A percentile compares a stretch with the other conserved stretches of the same genome.
Evolutionary conservation across 768 basidiomycete genomes (phyloP).

Genomic region (Cubamyces sp.): DNA sequence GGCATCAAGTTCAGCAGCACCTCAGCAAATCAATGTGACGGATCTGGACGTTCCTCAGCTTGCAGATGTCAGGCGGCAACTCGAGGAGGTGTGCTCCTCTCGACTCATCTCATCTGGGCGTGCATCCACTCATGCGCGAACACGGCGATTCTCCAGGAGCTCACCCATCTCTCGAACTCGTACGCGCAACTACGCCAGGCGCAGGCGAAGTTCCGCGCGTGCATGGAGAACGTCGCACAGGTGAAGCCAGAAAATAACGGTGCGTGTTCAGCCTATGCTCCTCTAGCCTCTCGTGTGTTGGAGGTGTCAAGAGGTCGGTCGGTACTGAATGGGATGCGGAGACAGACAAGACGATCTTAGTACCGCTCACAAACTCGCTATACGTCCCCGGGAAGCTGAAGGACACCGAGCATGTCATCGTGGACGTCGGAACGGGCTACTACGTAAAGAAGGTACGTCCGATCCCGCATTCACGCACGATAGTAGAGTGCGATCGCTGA

Average conservation of each 20-base stretch:
- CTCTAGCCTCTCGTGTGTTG: neutral
- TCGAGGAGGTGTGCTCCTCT: conserved; percentile 76
- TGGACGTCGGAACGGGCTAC: conserved; percentile 97
- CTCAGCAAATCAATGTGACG: conserved; percentile 75
- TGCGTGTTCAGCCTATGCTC: conserved; percentile 29
- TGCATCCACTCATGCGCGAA: neutral
- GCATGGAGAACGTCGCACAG: conserved; percentile 79
- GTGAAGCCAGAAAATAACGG: conserved; percentile 72
- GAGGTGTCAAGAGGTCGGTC: neutral
- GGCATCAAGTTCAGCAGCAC: conserved; percentile 41
- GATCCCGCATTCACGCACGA: neutral
- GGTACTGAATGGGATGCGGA: too few relatives aligned
- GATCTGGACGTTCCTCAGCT: conserved; percentile 89
- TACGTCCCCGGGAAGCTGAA: conserved; percentile 92
- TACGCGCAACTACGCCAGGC: conserved; percentile 93
- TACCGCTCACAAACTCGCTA: conserved; percentile 92
- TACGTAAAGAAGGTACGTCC: conserved; percentile 86
- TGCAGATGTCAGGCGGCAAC: conserved; percentile 84
- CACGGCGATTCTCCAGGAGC: conserved; percentile 59
- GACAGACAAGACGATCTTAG: conserved; percentile 84
- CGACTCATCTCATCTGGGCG: neutral
- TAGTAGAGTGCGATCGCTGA: neutral
- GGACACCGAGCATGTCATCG: conserved; percentile 84
- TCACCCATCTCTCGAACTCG: conserved; percentile 88
- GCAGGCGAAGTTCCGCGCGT: conserved; percentile 88